Conservation (phyloP, 1,284 basidiomycete genomes). For the Pisolithus thermaeus region DNA sequence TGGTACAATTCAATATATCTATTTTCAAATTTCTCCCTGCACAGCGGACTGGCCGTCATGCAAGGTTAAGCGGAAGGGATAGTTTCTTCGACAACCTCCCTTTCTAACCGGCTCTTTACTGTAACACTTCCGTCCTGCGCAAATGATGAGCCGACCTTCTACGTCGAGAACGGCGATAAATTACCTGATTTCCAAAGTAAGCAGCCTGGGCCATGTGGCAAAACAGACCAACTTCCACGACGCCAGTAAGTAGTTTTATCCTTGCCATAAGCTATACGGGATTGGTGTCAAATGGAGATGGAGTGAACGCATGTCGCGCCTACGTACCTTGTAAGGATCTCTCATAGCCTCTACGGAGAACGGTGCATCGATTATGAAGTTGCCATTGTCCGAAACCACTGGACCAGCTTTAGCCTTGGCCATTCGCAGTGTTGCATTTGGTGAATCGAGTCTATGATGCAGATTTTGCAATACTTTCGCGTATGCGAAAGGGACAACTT, state of each 20-base stretch:
- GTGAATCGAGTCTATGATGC: slow-evolving; percentile 57
- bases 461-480: slow-evolving; percentile 76
- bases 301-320: background rate
- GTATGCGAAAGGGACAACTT: slow-evolving; percentile 96
- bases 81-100: slow-evolving; percentile 18
- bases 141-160: background rate
- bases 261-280: slow-evolving; percentile 54
- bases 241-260: slow-evolving; percentile 91
- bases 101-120: slow-evolving; percentile 13
- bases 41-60: background rate
- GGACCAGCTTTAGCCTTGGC: slow-evolving; percentile 83
- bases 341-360: slow-evolving; percentile 69
- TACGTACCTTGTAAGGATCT: slow-evolving; percentile 61
- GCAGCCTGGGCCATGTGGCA: slow-evolving; percentile 91
- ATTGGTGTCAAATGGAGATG: background rate
- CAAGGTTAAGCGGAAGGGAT: slow-evolving; percentile 14
- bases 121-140: slow-evolving; percentile 28
- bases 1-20: too few relatives aligned
- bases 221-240: slow-evolving; percentile 96
- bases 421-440: slow-evolving; percentile 75
- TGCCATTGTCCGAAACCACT: slow-evolving; percentile 94
- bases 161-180: slow-evolving; percentile 11
- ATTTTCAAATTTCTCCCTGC: too few relatives aligned
- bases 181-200: slow-evolving; percentile 91
- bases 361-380: slow-evolving; percentile 92